phyloP scores from a whole-genome alignment of 179 eudicot genomes.

The Patellifolia procumbens region DNA sequence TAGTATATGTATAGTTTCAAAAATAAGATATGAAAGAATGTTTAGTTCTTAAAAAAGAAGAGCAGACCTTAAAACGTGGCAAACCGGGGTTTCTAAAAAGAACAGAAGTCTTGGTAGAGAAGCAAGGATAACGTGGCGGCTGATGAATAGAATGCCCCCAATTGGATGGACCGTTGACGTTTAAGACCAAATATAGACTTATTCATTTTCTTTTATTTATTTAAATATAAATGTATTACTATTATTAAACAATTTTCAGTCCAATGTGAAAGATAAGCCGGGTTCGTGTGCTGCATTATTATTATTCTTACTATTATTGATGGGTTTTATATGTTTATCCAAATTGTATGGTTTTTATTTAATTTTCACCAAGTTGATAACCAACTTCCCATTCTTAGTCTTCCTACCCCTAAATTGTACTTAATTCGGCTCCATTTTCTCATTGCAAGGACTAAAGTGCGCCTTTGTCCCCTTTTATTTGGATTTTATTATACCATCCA shows the following conservation, averaged over 20 bases:
- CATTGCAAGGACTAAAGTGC: background rate
- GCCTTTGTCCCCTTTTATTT: background rate
- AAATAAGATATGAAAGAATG: too few relatives aligned
- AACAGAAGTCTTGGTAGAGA: slow-evolving; percentile 3
- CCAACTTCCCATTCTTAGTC: slow-evolving; percentile 10
- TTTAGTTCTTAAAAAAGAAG: background rate
- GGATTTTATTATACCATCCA: background rate
- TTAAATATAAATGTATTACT: too few relatives aligned
- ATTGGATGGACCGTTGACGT: slow-evolving; percentile 19
- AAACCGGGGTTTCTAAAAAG: background rate
- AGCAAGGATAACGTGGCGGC: slow-evolving; percentile 35
- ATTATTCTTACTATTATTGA: background rate
- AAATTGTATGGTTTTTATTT: background rate
- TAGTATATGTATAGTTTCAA: too few relatives aligned
- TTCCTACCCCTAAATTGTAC: background rate
- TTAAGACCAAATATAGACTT: background rate
- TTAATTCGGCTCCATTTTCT: slow-evolving; percentile 9
- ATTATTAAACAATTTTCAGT: too few relatives aligned
- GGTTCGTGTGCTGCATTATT: background rate
- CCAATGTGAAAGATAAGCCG: slow-evolving; percentile 11
- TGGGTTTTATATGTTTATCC: background rate
- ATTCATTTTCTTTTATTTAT: background rate
- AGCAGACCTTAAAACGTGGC: background rate
- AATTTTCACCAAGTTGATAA: slow-evolving; percentile 6
- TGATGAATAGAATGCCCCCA: slow-evolving; percentile 5